Evolutionary conservation across 2,329 filamentous ascomycete species (phyloP).

Genomic region (Pseudogymnoascus sp.): DNA sequence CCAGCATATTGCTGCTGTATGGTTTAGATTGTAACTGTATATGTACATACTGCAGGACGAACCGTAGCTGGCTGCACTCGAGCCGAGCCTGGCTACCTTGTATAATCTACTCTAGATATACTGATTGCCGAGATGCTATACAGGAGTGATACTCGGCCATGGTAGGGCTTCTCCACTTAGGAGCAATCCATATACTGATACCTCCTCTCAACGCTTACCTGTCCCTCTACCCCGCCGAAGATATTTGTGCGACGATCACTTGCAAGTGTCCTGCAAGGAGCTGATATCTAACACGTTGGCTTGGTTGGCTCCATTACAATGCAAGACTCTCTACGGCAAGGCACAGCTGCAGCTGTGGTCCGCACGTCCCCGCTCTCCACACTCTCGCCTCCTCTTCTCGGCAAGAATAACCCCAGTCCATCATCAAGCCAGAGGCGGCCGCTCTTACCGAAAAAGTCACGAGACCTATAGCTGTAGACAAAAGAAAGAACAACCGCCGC

Average conservation of each 20-base stretch:
- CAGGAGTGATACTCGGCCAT: neutral
- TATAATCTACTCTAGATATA: neutral
- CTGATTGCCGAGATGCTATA: neutral
- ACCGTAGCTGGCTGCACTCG: neutral
- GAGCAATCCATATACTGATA: neutral
- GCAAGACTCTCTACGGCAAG: neutral
- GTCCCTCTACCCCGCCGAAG: neutral
- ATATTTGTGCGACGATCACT: neutral
- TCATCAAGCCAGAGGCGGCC: neutral
- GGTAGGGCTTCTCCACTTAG: neutral
- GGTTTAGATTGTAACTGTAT: slow-evolving; percentile 1
- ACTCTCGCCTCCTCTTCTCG: neutral
- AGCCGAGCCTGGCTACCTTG: neutral
- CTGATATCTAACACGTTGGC: neutral
- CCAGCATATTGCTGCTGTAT: neutral
- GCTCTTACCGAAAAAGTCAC: neutral
- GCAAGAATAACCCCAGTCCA: neutral
- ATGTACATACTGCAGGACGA: neutral
- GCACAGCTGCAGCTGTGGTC: neutral
- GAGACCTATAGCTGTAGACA: neutral
- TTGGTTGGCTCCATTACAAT: neutral
- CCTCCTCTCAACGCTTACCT: neutral
- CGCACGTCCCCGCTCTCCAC: neutral
- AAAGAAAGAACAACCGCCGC: neutral
- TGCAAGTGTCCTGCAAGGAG: too few relatives aligned